Conservation (phyloP, 805 yeast species). For the Sungouiozyma ichnusensis region DNA sequence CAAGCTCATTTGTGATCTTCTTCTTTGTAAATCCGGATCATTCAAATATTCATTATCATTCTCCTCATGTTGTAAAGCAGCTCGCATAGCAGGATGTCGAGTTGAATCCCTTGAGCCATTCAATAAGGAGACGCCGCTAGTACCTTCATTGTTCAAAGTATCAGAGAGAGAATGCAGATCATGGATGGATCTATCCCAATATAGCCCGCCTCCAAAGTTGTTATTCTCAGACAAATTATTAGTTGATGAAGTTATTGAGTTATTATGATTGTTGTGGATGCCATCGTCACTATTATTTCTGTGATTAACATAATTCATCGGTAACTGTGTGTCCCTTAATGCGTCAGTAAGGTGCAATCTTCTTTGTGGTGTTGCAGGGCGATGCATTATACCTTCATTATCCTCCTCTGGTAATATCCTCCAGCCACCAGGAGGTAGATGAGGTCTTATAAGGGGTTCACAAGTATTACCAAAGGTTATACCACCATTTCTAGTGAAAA, state of each 20-base stretch:
- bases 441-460: constrained; percentile 19
- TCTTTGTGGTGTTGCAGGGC: background rate
- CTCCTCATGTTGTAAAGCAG: constrained; percentile 8
- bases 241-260: background rate
- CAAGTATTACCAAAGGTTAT: constrained; percentile 16
- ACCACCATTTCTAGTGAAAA: constrained; percentile 25
- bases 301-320: background rate
- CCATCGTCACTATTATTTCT: background rate
- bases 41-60: constrained; percentile 26
- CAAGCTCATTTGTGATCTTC: constrained; percentile 24
- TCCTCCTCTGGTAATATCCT: constrained; percentile 20
- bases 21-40: constrained; percentile 23
- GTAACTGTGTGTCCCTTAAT: background rate
- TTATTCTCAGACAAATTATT: background rate
- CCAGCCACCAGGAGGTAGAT: constrained; percentile 29
- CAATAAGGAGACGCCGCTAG: background rate
- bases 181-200: constrained; percentile 28
- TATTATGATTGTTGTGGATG: background rate
- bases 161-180: constrained; percentile 8
- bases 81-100: background rate
- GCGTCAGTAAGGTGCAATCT: background rate
- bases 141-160: background rate
- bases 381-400: background rate
- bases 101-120: background rate
- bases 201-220: constrained; percentile 12